Percentiles rank a stretch among this genome's conserved stretches.
phyloP scores from a whole-genome alignment of 2,329 filamentous ascomycete genomes.

The Fusarium hostae region DNA sequence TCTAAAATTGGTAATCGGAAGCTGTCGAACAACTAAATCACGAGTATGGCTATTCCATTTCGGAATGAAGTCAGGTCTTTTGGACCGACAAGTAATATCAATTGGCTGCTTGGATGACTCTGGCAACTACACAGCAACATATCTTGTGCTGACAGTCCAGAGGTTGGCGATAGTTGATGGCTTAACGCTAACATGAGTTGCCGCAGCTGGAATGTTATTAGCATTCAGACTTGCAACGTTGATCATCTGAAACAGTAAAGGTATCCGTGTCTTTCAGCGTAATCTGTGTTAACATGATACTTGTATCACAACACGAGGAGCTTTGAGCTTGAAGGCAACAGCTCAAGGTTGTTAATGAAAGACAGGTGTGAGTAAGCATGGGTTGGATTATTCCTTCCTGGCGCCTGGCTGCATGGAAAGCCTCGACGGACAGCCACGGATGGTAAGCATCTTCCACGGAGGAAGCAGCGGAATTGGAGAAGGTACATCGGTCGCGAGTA shows the following conservation, averaged over 20 bases:
- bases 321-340: background rate
- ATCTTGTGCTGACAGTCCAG: slow-evolving; percentile 6
- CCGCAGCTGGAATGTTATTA: slow-evolving; percentile 9
- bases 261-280: background rate
- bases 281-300: background rate
- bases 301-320: background rate
- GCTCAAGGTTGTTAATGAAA: slow-evolving; percentile 1
- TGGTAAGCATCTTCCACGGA: background rate
- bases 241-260: slow-evolving; percentile 13
- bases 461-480: slow-evolving; percentile 5
- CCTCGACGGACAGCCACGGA: slow-evolving; percentile 17
- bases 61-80: slow-evolving; percentile 11
- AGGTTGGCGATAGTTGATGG: slow-evolving; percentile 11
- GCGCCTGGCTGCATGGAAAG: slow-evolving; percentile 5
- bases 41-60: slow-evolving; percentile 6
- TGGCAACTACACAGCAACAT: slow-evolving; percentile 5
- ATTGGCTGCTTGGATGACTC: background rate
- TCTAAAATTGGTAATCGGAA: background rate
- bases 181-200: slow-evolving; percentile 8
- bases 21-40: background rate
- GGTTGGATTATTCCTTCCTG: background rate
- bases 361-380: slow-evolving; percentile 20
- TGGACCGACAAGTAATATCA: slow-evolving; percentile 8
- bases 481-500: slow-evolving; percentile 32
- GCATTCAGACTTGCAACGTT: slow-evolving; percentile 5